Evolutionary conservation across 805 yeast species (phyloP), one percentile per base, ranked within the genome.

Genomic region (Clavispora asparagi): DNA sequence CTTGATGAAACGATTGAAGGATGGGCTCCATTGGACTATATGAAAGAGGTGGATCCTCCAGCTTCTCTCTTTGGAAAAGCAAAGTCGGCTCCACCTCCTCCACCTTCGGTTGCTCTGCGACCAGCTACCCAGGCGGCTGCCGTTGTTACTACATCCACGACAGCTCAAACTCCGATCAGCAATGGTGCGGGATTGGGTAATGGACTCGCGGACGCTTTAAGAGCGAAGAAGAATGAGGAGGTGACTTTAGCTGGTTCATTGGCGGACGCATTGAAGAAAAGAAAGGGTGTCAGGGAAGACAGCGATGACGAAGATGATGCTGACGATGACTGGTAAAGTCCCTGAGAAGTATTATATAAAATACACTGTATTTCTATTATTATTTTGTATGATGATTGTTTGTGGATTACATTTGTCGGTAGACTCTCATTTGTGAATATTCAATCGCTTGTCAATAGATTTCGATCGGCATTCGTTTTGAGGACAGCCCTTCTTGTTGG

Each of bases 1-100:
- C 63, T 84, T 50, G 91, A 85, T 58, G 94, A 87, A 36, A 60
- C 83, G 1, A 78, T 72, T 46, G 94, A 90, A 63, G 99, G 99
- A 6, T 94, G 99, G 99, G 92, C 94, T 11, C 99, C 99, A 12
- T 85, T 94, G 19, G 87, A 91, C n/a, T 94, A 91, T 62, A 81
- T 92, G 59, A 81, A 73, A 17, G 81, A 79, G 49, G 77, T 78
- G 52, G 78, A 65, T 4, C 75, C 78, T 11, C 80, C 84, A 32
- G 65, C 71, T 0, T 53, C 48, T 35, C 49, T 56, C 9, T 64
- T 62, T 12, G 59, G 60, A 3, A 53, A 57, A 1, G 39, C 59
- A 1, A 45, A 59, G 8, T 44, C 61, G 0, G 53, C 69, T 1
- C 62, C 73, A 13, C 67, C 76, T 6, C 64, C 76, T 8, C 63